Base-by-base conservation (phyloP, 768 basidiomycete genomes). In the Trametes punicea region DNA sequence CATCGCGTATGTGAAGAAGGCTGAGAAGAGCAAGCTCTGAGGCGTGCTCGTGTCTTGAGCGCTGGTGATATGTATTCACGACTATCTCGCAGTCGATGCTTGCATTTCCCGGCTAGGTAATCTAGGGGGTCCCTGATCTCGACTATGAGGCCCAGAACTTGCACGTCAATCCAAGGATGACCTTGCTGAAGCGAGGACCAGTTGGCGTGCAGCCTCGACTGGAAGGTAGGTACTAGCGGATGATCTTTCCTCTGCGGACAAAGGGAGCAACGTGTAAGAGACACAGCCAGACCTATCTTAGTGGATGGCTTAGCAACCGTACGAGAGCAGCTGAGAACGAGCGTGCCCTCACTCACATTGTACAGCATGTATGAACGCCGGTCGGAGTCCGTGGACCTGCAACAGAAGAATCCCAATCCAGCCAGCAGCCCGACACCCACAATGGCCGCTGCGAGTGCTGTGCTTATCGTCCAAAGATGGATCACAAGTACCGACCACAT, bases 1-100 rank as follows among this genome's bases (percentile, higher is more conserved):
- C 15, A 68, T 85, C 20, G 87, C 87, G 21, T 85, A 81, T 57
- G 75, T 90, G 26, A 75, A 77, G 66, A 85, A 82, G 68, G 61
- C 67, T 13, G 71, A 72, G 57, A 77, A 68, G 65, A 72, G 73
- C 56, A 81, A 76, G 67, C 57, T 81, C 55, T 80, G 64, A 63
- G 42, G 16, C 23, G 3, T 26, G 7, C 6, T 2, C 18, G 10
- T 44, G 25, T 25, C 15, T 23, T 23, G 21, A n/a, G n/a, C 20
- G 10, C 13, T 15, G 25, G 0, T 18, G 11, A 26, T 27, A n/a
- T n/a, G n/a, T n/a, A n/a, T n/a, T n/a, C n/a, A n/a, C n/a, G n/a
- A n/a, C n/a, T n/a, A n/a, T n/a, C n/a, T n/a, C n/a, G n/a, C n/a
- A n/a, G n/a, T n/a, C n/a, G n/a, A n/a, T n/a, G n/a, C n/a, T n/a